Conservation (phyloP, 164 flowering plant genomes). For the Vitis riparia region DNA sequence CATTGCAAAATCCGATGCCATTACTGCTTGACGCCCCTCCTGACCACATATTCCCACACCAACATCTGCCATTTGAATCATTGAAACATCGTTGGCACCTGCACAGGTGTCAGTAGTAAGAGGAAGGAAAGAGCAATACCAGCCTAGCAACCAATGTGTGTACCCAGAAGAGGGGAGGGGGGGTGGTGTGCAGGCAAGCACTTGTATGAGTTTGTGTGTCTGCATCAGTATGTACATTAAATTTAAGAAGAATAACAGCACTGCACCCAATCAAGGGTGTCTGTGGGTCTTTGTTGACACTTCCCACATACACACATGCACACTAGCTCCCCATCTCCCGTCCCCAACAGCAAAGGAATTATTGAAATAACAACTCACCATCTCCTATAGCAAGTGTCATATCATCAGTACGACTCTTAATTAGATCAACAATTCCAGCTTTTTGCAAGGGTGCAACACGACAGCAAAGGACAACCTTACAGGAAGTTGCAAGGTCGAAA, state of each 20-base stretch:
- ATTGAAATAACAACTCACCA: conserved; percentile 54
- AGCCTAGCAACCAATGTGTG: background rate
- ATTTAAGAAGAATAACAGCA: too few species aligned
- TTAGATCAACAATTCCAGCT: conserved; percentile 90
- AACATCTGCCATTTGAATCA: conserved; percentile 99
- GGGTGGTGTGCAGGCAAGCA: too few species aligned
- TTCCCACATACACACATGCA: background rate
- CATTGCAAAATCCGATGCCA: conserved; percentile 99
- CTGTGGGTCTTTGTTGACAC: too few species aligned
- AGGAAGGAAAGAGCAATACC: conserved; percentile 1
- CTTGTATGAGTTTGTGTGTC: too few species aligned
- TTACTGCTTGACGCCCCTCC: conserved; percentile 97
- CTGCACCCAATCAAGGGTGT: too few species aligned
- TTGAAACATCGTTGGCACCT: conserved; percentile 98
- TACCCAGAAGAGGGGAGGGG: too few species aligned
- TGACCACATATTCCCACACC: conserved; percentile 96
- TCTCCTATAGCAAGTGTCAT: conserved; percentile 96
- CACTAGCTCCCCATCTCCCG: background rate
- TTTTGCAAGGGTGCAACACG: conserved; percentile 97
- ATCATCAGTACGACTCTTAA: conserved; percentile 85
- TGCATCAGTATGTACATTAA: too few species aligned
- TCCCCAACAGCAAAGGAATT: background rate
- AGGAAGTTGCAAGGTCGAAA: conserved; percentile 78
- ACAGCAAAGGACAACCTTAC: conserved; percentile 85
- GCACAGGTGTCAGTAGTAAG: conserved; percentile 10